Base-by-base conservation (phyloP, 345 rosid genomes). In the Bretschneidera sinensis region DNA sequence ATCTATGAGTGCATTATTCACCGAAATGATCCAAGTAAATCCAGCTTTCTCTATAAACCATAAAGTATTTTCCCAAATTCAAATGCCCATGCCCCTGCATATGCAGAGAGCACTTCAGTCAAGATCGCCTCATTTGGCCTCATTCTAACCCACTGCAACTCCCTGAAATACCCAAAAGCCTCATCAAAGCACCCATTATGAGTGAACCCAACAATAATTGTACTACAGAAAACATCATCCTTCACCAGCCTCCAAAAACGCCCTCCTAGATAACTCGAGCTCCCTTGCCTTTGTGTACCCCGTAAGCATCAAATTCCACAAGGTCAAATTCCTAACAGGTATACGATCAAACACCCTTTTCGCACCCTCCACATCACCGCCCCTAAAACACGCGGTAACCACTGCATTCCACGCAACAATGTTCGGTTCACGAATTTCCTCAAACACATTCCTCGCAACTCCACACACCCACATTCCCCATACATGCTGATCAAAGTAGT, bases 181-280 rank as follows among this genome's bases (percentile, higher is more conserved):
- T 80, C 74, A 23, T 59, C 55, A 33, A 78, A 82, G 24, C 55
- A 62, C 22, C 80, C 90, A 59, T 59, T 76, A 51, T 76, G 85
- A 45, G 83, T 67, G 72, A 76, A 65, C 48, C 80, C 85, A 61
- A 64, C 77, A 70, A 84, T 76, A 77, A 82, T 70, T 18, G 85
- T 85, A 24, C 90, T 85, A 82, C 87, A 85, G 0, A 87, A 85
- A 20, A 85, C 82, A 63, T 63, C 82, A 72, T 85, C 85, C 63
- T 57, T 82, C 43, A 54, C 39, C 16, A 71, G 68, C 83, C 39
- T 72, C 83, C 55, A 33, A 45, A 23, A 85, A 85, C 47, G 60
- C 24, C 4, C 61, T 61, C 71, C 50, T 70, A 21, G 83, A 85
- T 24, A 53, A 58, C 65, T 79, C 78, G 43, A 84, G 51, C 68